These are phyloP conservation scores for Creolimax fragrantissima DNA, from an alignment of 78 protist genomes.

Conservation along the genomic window DNA sequence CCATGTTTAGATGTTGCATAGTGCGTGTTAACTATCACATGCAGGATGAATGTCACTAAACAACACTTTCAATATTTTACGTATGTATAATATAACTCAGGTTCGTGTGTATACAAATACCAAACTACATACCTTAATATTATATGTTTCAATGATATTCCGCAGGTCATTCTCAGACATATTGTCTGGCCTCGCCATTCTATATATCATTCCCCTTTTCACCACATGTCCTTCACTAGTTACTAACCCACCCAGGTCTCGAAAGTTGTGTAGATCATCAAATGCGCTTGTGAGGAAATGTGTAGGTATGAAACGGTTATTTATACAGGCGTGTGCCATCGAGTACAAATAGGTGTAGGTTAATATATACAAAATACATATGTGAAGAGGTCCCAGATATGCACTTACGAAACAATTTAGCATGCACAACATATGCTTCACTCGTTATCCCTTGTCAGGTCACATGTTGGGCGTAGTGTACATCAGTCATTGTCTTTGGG, in stretches of 20 bases:
- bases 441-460: no score
- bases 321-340: neutral
- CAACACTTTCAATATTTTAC: no score
- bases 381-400: no score
- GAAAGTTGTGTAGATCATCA: neutral
- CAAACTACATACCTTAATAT: neutral
- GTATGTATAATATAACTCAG: no score
- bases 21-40: no score
- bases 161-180: neutral
- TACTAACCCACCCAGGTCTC: neutral
- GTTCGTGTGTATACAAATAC: no score
- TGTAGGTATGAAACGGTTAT: neutral
- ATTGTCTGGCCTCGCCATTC: neutral
- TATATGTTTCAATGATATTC: neutral
- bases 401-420: no score
- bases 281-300: neutral
- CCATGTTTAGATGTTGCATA: no score
- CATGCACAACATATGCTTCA: no score
- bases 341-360: neutral
- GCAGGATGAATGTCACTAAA: no score
- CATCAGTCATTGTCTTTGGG: neutral
- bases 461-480: neutral
- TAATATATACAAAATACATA: neutral
- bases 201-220: neutral
- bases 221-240: neutral